Percentiles rank a stretch among this genome's conserved stretches.
These are phyloP conservation scores for Tetrapisispora phaffii DNA, from an alignment of 805 yeast genomes.

Conservation along the genomic window DNA sequence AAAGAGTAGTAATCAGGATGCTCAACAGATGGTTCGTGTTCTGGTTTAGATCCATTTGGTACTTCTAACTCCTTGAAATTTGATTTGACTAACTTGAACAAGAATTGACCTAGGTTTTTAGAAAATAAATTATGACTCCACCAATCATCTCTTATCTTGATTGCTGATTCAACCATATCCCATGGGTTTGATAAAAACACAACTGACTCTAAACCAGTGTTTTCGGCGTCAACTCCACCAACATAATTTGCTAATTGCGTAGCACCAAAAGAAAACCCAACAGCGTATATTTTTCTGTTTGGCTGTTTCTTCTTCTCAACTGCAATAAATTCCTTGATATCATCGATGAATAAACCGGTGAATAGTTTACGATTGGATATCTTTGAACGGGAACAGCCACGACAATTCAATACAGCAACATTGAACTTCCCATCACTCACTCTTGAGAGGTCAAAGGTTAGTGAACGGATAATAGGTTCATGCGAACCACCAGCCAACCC, in stretches of 20 bases:
- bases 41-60: conserved; percentile 18
- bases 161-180: conserved; percentile 51
- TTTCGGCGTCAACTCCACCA: conserved; percentile 49
- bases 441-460: conserved; percentile 35
- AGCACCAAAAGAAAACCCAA: conserved; percentile 68
- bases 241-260: conserved; percentile 55
- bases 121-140: conserved; percentile 35
- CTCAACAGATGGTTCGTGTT: conserved; percentile 13
- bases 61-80: conserved; percentile 31
- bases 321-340: conserved; percentile 48
- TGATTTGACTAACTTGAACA: conserved; percentile 37
- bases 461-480: conserved; percentile 57
- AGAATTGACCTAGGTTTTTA: conserved; percentile 35
- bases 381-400: conserved; percentile 71
- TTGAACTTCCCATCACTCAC: conserved; percentile 36
- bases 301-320: conserved; percentile 44
- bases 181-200: conserved; percentile 61
- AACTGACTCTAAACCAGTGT: conserved; percentile 36
- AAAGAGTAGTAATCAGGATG: conserved; percentile 19
- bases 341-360: conserved; percentile 59
- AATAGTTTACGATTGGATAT: conserved; percentile 57
- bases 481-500: conserved; percentile 75
- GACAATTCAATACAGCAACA: conserved; percentile 51
- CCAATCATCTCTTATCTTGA: conserved; percentile 33
- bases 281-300: conserved; percentile 46